A percentile compares a stretch with the other conserved stretches of the same genome.
Evolutionary conservation across 2,329 filamentous ascomycete genomes (phyloP).

Genomic region (Fusarium sacchari): DNA sequence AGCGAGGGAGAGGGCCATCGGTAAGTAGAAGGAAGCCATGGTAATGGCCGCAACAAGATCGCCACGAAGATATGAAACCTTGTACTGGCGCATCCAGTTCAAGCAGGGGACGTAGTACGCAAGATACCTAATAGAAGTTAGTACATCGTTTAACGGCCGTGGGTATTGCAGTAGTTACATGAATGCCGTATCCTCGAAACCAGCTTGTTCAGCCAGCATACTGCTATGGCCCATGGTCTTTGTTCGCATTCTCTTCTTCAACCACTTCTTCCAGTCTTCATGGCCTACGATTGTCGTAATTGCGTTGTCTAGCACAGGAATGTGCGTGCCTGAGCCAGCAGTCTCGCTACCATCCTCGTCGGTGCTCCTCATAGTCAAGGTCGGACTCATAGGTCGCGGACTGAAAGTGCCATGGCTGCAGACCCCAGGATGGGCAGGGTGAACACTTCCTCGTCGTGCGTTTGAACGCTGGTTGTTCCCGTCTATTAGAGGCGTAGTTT

Average conservation of each 20-base stretch:
- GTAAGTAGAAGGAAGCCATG: constrained; percentile 98
- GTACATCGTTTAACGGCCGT: neutral
- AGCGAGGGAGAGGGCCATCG: constrained; percentile 94
- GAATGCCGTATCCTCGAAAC: constrained; percentile 75
- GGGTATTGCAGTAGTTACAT: constrained; percentile 67
- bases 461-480: constrained; percentile 35
- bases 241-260: constrained; percentile 63
- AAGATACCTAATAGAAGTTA: constrained; percentile 71
- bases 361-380: constrained; percentile 47
- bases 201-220: constrained; percentile 76
- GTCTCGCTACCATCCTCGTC: constrained; percentile 48
- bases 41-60: constrained; percentile 90
- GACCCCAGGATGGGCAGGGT: constrained; percentile 55
- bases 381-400: constrained; percentile 66
- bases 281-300: constrained; percentile 52
- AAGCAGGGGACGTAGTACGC: constrained; percentile 93
- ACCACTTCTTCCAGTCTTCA: constrained; percentile 60
- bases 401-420: constrained; percentile 84
- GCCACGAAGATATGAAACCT: constrained; percentile 81
- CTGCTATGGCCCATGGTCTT: constrained; percentile 79
- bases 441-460: constrained; percentile 36
- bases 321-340: constrained; percentile 46
- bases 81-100: constrained; percentile 91
- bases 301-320: constrained; percentile 53
- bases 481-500: constrained; percentile 63